Conservation (phyloP, 2,329 filamentous ascomycete genomes). For the Periconia digitata region DNA sequence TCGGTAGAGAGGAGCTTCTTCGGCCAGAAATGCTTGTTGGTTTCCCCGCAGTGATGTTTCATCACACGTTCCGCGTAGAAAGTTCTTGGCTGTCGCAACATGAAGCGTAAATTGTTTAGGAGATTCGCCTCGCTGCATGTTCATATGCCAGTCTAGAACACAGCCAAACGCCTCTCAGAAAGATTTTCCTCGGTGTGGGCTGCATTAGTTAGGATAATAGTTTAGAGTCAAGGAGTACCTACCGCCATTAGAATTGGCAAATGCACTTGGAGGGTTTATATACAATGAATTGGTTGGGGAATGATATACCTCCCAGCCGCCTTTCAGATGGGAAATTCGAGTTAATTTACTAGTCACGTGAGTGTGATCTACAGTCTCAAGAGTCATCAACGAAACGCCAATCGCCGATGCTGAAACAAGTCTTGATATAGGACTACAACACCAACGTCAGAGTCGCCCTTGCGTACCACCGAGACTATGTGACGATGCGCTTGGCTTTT, state of each 20-base stretch:
- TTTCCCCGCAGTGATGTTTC: neutral
- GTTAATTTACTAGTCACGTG: no score
- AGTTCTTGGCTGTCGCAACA: neutral
- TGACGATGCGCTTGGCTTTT: conserved; percentile 6
- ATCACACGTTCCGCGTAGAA: neutral
- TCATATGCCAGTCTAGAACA: neutral
- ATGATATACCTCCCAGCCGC: no score
- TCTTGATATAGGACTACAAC: conserved; percentile 22
- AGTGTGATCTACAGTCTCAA: neutral
- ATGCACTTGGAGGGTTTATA: neutral
- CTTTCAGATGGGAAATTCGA: no score
- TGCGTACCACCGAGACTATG: conserved; percentile 8
- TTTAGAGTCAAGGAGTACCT: no score
- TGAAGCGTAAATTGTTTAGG: neutral
- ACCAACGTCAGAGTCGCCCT: conserved; percentile 24
- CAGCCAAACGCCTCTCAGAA: neutral
- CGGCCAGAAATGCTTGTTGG: neutral
- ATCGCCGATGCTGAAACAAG: conserved; percentile 20
- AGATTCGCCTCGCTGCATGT: neutral
- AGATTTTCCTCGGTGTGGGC: neutral
- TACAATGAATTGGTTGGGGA: neutral
- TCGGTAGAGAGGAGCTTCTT: neutral
- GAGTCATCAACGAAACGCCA: conserved; percentile 20
- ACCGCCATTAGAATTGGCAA: neutral
- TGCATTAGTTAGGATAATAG: neutral